Evolutionary conservation across 2,329 filamentous ascomycete genomes (phyloP).

Genomic region (Hymenoscyphus linearis): DNA sequence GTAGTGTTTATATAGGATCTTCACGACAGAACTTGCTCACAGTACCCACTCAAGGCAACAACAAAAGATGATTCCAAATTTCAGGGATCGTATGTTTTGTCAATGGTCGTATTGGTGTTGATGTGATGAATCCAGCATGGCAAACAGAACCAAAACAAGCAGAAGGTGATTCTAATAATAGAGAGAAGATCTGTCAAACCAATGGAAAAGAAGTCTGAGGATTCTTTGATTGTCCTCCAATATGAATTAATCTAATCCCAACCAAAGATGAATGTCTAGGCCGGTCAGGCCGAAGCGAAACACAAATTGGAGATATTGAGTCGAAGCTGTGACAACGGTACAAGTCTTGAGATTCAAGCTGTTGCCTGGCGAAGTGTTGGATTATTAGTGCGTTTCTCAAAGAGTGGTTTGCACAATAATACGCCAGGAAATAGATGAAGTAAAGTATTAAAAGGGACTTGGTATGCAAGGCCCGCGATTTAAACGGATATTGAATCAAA

Average conservation of each 20-base stretch:
- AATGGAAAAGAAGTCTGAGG: constrained; percentile 1
- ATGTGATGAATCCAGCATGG: not conserved
- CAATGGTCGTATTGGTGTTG: constrained; percentile 6
- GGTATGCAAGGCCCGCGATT: constrained; percentile 2
- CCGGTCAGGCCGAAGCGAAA: constrained; percentile 6
- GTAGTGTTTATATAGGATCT: constrained; percentile 15
- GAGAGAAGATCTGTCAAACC: not conserved
- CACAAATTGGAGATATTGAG: not conserved
- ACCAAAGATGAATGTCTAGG: not conserved
- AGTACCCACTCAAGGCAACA: constrained; percentile 1
- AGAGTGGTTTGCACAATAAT: not conserved
- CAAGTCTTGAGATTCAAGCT: constrained; percentile 2
- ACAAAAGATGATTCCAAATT: constrained; percentile 1
- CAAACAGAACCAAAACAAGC: not conserved
- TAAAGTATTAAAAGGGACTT: constrained; percentile 3
- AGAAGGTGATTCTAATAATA: constrained; percentile 4
- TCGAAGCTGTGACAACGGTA: not conserved
- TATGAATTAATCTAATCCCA: constrained; percentile 11
- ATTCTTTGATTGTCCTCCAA: constrained; percentile 5
- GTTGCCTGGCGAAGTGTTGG: constrained; percentile 8
- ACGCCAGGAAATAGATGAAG: not conserved
- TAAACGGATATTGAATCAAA: constrained; percentile 6
- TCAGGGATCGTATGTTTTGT: constrained; percentile 5
- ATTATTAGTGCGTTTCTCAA: not conserved
- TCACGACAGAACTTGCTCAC: not conserved